Percentiles rank a stretch among this genome's conserved stretches.
phyloP scores from a whole-genome alignment of 805 yeast genomes.

The Kuraishia capsulata region DNA sequence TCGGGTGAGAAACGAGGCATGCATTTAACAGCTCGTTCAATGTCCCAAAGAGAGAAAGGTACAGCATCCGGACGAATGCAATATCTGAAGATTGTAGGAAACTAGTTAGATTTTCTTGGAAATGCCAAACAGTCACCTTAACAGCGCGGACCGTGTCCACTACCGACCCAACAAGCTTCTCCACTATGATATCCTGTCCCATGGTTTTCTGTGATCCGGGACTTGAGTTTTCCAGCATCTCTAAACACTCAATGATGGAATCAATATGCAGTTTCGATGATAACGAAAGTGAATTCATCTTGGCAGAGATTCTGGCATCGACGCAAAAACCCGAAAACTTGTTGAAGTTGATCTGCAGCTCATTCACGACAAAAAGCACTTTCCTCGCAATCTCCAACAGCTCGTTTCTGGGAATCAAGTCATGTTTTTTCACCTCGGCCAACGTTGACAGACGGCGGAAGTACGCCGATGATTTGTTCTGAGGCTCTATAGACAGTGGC shows the following conservation, averaged over 20 bases:
- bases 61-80: slow-evolving; percentile 55
- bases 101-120: slow-evolving; percentile 36
- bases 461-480: slow-evolving; percentile 50
- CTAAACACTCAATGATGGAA: slow-evolving; percentile 46
- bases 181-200: slow-evolving; percentile 13
- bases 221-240: slow-evolving; percentile 35
- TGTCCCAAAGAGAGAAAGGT: slow-evolving; percentile 51
- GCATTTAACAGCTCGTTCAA: slow-evolving; percentile 64
- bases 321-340: slow-evolving; percentile 49
- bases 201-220: slow-evolving; percentile 10
- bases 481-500: slow-evolving; percentile 8
- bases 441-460: slow-evolving; percentile 57
- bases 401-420: slow-evolving; percentile 9
- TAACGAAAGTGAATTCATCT: slow-evolving; percentile 41
- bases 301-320: slow-evolving; percentile 44
- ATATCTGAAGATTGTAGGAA: slow-evolving; percentile 53
- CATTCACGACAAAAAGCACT: slow-evolving; percentile 52
- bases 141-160: slow-evolving; percentile 34
- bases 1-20: slow-evolving; percentile 33
- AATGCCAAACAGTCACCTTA: slow-evolving; percentile 36
- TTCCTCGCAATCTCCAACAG: slow-evolving; percentile 46
- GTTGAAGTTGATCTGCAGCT: slow-evolving; percentile 51
- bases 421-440: slow-evolving; percentile 31
- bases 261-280: slow-evolving; percentile 47
- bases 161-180: slow-evolving; percentile 21